Evolutionary conservation across 1,139 yeast genomes (phyloP).

Genomic region (Candida sp.): DNA sequence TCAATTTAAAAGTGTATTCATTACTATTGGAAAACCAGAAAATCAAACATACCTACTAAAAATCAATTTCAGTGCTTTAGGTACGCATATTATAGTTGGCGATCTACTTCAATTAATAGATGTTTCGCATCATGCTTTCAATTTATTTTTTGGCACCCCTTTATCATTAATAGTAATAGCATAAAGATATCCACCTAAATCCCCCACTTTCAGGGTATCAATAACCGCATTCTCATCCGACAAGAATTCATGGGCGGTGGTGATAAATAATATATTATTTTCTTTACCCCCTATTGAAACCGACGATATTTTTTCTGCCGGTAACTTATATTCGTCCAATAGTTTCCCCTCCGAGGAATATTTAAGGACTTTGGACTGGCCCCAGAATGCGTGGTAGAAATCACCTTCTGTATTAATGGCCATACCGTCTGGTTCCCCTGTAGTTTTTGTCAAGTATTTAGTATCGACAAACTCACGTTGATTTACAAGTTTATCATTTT

Average conservation of each 20-base stretch:
- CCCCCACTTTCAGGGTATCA: conserved; percentile 35
- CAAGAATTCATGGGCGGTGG: conserved; percentile 57
- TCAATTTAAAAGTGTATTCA: background rate
- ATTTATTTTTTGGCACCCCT: conserved; percentile 21
- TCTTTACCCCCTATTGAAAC: conserved; percentile 67
- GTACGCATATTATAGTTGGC: too few species aligned
- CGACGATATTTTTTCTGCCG: conserved; percentile 65
- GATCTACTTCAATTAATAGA: too few species aligned
- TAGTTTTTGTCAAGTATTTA: conserved; percentile 22
- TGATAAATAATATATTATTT: conserved; percentile 59
- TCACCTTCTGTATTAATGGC: conserved; percentile 59
- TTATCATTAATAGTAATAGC: conserved; percentile 18
- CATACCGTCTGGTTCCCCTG: conserved; percentile 81
- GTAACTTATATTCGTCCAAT: conserved; percentile 51
- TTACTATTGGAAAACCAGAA: background rate
- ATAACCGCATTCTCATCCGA: conserved; percentile 30
- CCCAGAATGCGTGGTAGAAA: conserved; percentile 69
- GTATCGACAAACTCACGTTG: conserved; percentile 41
- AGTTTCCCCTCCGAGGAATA: conserved; percentile 49
- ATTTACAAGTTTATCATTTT: conserved; percentile 46
- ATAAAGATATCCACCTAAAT: conserved; percentile 51
- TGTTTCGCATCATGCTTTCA: background rate
- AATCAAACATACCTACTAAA: conserved; percentile 16
- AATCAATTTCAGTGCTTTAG: conserved; percentile 10
- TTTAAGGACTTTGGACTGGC: conserved; percentile 53